phyloP scores from a whole-genome alignment of 805 yeast genomes.

The Yarrowia keelungensis region DNA sequence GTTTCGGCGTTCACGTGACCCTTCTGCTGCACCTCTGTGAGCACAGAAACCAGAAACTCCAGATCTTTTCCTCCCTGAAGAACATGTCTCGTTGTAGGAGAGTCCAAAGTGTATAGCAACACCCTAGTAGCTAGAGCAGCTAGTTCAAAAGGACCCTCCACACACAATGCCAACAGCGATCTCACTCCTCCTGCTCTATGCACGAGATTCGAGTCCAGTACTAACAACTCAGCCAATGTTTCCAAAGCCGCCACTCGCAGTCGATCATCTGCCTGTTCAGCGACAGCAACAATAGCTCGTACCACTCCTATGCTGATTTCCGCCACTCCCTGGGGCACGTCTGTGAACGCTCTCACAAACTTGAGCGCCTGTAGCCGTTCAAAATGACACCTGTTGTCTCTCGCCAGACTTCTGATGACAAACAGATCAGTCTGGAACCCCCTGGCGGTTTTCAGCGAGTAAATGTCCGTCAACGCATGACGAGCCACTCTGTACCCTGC shows the following conservation, averaged over 20 bases:
- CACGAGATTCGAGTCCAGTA: slow-evolving; percentile 55
- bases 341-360: slow-evolving; percentile 67
- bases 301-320: slow-evolving; percentile 68
- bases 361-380: slow-evolving; percentile 83
- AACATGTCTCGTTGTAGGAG: slow-evolving; percentile 59
- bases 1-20: slow-evolving; percentile 59
- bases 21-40: slow-evolving; percentile 65
- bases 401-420: slow-evolving; percentile 68
- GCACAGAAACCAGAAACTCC: slow-evolving; percentile 67
- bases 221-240: slow-evolving; percentile 59
- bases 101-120: slow-evolving; percentile 63
- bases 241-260: slow-evolving; percentile 60
- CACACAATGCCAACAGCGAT: slow-evolving; percentile 55
- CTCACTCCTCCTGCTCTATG: slow-evolving; percentile 57
- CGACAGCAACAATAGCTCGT: slow-evolving; percentile 67
- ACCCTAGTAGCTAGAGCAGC: slow-evolving; percentile 57
- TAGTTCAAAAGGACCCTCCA: slow-evolving; percentile 61
- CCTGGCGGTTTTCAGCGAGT: slow-evolving; percentile 62
- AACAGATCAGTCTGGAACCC: slow-evolving; percentile 66
- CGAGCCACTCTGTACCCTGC: slow-evolving; percentile 80
- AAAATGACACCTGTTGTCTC: slow-evolving; percentile 59
- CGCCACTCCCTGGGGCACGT: slow-evolving; percentile 59
- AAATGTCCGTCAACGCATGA: slow-evolving; percentile 62
- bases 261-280: slow-evolving; percentile 62
- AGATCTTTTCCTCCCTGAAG: slow-evolving; percentile 69